Evolutionary conservation across 495 filamentous ascomycete genomes (phyloP).

Genomic region (Lichina pygmaea): DNA sequence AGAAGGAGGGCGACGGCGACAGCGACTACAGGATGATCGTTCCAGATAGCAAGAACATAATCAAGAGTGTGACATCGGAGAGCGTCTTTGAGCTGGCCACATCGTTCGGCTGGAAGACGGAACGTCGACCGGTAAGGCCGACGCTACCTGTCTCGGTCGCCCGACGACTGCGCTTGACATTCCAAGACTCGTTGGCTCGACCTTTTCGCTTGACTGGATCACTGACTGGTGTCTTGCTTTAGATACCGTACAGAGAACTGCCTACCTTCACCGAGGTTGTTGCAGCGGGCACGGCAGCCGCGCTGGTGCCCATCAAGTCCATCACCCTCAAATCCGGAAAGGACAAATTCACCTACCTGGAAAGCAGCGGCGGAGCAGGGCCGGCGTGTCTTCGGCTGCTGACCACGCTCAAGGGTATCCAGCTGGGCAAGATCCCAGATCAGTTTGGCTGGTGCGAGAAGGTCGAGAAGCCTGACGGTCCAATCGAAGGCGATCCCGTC

Average conservation of each 20-base stretch:
- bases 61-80: slow-evolving; percentile 55
- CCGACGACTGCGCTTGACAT: background rate
- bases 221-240: too few species aligned
- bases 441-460: slow-evolving; percentile 41
- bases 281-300: slow-evolving; percentile 79
- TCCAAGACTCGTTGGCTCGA: background rate
- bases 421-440: slow-evolving; percentile 52
- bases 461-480: slow-evolving; percentile 16
- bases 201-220: too few species aligned
- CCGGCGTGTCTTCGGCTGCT: slow-evolving; percentile 41
- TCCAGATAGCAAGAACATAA: slow-evolving; percentile 56
- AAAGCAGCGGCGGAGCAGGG: slow-evolving; percentile 33
- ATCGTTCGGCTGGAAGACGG: slow-evolving; percentile 11
- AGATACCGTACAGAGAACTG: slow-evolving; percentile 63
- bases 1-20: slow-evolving; percentile 5
- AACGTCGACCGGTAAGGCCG: slow-evolving; percentile 10
- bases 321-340: slow-evolving; percentile 41
- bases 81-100: slow-evolving; percentile 40
- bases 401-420: slow-evolving; percentile 57
- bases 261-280: slow-evolving; percentile 55
- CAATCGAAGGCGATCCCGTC: too few species aligned
- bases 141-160: slow-evolving; percentile 1
- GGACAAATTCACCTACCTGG: slow-evolving; percentile 41
- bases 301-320: slow-evolving; percentile 68
- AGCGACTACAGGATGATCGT: slow-evolving; percentile 30